Base-by-base conservation (phyloP, 208 protist species). In the Angomonas deanei region DNA sequence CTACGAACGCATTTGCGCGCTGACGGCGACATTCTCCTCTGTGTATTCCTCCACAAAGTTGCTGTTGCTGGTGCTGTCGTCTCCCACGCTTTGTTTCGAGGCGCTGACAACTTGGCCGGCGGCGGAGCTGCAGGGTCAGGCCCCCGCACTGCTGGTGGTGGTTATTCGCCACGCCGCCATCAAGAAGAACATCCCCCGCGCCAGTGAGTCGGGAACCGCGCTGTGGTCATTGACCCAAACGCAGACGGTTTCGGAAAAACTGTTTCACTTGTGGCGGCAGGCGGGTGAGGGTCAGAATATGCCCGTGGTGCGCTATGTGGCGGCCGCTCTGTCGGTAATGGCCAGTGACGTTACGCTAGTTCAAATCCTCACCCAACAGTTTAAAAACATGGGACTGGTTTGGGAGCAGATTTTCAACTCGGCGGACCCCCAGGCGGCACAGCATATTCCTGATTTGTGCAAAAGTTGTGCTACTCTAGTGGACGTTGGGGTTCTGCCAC, bases 1-100 rank as follows among this genome's bases (percentile, higher is more conserved):
- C 17, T 89, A 91, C 42, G 87, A 93, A 62, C 76, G 84, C 1
- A 46, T 91, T 26, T 78, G 60, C 53, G 30, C 24, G 5, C 66
- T 91, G 2, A 63, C 89, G 0, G 71, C 70, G 0, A 32, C 62
- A 6, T 36, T 73, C 26, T 31, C 67, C 0, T 31, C 26, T n/a
- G 47, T 57, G 31, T 65, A 52, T 1, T 36, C 68, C 21, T 24
- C 33, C 21, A 0, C 56, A 3, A 62, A 28, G 10, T 13, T 36
- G 10, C 23, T 23, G 6, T 46, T 47, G 13, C 17, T 34, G 47
- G 38, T 30, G 17, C 60, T 73, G 36, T 56, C 49, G n/a, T 39
- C 36, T 11, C 36, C 30, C 24, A 19, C 15, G 8, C 53, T 66
- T 11, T 32, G 68, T 26, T 39, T 67, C 28, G 46, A 66, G 4